Conservation (phyloP, 495 filamentous ascomycete genomes). For the Aspergillus steynii region DNA sequence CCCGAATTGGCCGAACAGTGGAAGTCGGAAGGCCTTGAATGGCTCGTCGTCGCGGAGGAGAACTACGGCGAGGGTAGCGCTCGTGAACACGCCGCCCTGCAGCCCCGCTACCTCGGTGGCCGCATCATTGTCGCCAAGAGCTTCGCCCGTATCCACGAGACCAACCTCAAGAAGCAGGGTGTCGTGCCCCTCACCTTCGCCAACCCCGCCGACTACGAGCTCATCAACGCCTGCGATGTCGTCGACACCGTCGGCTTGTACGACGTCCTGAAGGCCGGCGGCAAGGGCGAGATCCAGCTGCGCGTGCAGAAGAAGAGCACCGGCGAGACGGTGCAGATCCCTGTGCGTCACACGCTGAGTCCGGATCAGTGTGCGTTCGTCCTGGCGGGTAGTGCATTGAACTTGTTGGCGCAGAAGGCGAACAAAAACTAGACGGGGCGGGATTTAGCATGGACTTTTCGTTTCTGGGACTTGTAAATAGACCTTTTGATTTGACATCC, state of each 20-base stretch:
- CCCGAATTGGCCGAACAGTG: conserved; percentile 83
- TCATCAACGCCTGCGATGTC: conserved; percentile 75
- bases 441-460: too few relatives aligned
- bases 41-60: conserved; percentile 94
- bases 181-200: conserved; percentile 90
- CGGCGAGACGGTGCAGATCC: conserved; percentile 60
- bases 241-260: conserved; percentile 80
- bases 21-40: conserved; percentile 65
- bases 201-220: conserved; percentile 83
- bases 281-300: conserved; percentile 73
- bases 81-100: conserved; percentile 93
- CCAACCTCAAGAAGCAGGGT: conserved; percentile 98
- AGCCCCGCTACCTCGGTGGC: conserved; percentile 90
- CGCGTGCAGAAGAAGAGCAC: conserved; percentile 57
- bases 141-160: conserved; percentile 97
- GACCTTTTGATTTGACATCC: background rate
- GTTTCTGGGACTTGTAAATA: background rate
- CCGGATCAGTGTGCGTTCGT: conserved; percentile 89
- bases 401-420: conserved; percentile 66
- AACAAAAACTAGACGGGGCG: background rate
- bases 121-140: conserved; percentile 84
- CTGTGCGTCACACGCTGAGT: conserved; percentile 69
- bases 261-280: conserved; percentile 75
- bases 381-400: conserved; percentile 90
- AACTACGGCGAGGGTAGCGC: conserved; percentile 98